Evolutionary conservation across 495 filamentous ascomycete species (phyloP).

Genomic region (Hypoxylon crocopeplum): DNA sequence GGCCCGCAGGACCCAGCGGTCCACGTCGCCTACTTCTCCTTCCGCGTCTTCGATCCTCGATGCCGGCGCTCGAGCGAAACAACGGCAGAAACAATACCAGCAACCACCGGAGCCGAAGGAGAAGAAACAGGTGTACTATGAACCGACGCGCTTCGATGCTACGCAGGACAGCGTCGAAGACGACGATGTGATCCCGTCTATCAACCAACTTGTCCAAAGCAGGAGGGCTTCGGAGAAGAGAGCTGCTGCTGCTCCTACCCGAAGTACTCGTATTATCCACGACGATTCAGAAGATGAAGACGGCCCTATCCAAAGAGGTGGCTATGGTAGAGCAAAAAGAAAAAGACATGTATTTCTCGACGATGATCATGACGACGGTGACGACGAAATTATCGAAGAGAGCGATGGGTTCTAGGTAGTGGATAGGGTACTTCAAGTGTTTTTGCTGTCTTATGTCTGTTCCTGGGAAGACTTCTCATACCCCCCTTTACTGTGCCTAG

Average conservation of each 20-base stretch:
- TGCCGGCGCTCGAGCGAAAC: not conserved
- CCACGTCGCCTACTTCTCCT: slow-evolving; percentile 43
- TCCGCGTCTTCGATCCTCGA: slow-evolving; percentile 18
- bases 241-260: not conserved
- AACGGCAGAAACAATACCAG: not conserved
- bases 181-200: slow-evolving; percentile 48
- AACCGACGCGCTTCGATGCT: slow-evolving; percentile 38
- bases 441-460: not conserved
- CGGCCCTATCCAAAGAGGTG: slow-evolving; percentile 2
- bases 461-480: slow-evolving; percentile 9
- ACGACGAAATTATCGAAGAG: slow-evolving; percentile 28
- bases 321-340: slow-evolving; percentile 7
- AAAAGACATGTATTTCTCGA: slow-evolving; percentile 16
- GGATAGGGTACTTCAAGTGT: not conserved
- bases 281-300: slow-evolving; percentile 7
- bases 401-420: slow-evolving; percentile 19
- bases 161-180: slow-evolving; percentile 46
- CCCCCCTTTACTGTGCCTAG: no score
- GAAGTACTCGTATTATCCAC: no score
- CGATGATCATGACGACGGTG: slow-evolving; percentile 41
- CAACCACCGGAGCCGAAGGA: slow-evolving; percentile 2
- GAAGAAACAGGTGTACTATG: slow-evolving; percentile 38
- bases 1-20: slow-evolving; percentile 20
- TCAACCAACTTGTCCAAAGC: slow-evolving; percentile 40
- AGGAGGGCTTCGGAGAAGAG: slow-evolving; percentile 9